A percentile compares a stretch with the other conserved stretches of the same genome.
These are phyloP conservation scores for Vitis labrusca DNA, from an alignment of 164 flowering plant genomes.

Conservation along the genomic window DNA sequence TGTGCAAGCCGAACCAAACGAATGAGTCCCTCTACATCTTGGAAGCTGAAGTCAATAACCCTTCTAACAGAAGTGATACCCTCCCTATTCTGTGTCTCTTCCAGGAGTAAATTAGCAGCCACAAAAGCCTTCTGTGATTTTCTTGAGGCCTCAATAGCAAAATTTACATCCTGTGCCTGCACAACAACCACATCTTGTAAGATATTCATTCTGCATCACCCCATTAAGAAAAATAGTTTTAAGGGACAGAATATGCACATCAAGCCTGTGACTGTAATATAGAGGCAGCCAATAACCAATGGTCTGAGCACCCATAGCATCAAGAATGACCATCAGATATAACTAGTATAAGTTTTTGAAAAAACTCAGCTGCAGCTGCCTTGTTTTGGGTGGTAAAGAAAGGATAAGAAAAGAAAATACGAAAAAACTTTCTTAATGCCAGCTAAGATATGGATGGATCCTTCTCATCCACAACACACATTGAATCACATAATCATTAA, in stretches of 20 bases:
- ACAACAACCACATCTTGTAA: constrained; percentile 12
- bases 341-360: background rate
- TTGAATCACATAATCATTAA: background rate
- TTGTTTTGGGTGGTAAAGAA: background rate
- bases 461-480: background rate
- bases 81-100: constrained; percentile 38
- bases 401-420: background rate
- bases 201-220: background rate
- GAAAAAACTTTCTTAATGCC: background rate
- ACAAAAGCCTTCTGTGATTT: constrained; percentile 61
- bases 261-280: background rate
- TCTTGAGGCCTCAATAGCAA: constrained; percentile 80
- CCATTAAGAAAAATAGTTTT: background rate
- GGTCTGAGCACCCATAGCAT: background rate
- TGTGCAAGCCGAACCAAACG: constrained; percentile 63
- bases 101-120: constrained; percentile 41
- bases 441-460: background rate
- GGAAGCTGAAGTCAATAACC: constrained; percentile 80
- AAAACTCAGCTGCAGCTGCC: too few species aligned
- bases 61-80: constrained; percentile 43
- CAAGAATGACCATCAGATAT: background rate
- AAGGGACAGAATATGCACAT: background rate
- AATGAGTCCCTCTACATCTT: constrained; percentile 63
- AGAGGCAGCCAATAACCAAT: background rate
- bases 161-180: constrained; percentile 64